Conservation (phyloP, 164 flowering plant genomes). For the Saururus chinensis region DNA sequence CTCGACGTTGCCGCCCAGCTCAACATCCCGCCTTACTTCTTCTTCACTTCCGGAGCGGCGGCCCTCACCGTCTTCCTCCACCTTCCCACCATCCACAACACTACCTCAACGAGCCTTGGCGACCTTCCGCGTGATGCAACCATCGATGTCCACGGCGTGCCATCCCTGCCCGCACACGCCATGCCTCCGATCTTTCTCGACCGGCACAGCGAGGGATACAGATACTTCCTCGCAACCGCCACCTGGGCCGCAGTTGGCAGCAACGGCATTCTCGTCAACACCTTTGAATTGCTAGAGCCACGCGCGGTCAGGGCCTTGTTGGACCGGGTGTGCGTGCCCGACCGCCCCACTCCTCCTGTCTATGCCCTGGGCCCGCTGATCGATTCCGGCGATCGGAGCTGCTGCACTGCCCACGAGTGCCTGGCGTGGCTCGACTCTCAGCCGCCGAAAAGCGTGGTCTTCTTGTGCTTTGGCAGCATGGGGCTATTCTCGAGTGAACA, state of each 20-base stretch:
- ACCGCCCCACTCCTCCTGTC: constrained; percentile 2
- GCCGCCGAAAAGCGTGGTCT: constrained; percentile 5
- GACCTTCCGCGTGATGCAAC: constrained; percentile 1
- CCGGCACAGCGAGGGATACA: not conserved
- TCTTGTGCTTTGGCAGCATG: constrained; percentile 12
- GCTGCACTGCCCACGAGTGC: not conserved
- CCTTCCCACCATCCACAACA: constrained; percentile 3
- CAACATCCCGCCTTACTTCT: constrained; percentile 9
- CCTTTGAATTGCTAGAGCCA: constrained; percentile 4
- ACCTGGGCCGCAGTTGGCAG: not conserved
- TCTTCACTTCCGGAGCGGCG: constrained; percentile 2
- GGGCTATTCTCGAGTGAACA: constrained; percentile 8
- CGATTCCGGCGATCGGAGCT: not conserved
- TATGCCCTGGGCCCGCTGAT: not conserved
- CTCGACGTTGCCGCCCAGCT: constrained; percentile 4
- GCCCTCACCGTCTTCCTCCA: constrained; percentile 8
- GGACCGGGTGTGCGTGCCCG: constrained; percentile 3
- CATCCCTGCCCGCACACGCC: constrained; percentile 4
- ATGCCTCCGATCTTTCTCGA: constrained; percentile 1
- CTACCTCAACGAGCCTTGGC: not conserved
- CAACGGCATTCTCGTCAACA: constrained; percentile 8
- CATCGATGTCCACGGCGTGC: constrained; percentile 8
- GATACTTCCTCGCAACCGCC: constrained; percentile 5
- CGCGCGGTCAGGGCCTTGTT: not conserved
- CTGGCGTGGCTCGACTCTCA: constrained; percentile 7